phyloP scores from a whole-genome alignment of 768 basidiomycete genomes.

The Glaciozyma antarctica region DNA sequence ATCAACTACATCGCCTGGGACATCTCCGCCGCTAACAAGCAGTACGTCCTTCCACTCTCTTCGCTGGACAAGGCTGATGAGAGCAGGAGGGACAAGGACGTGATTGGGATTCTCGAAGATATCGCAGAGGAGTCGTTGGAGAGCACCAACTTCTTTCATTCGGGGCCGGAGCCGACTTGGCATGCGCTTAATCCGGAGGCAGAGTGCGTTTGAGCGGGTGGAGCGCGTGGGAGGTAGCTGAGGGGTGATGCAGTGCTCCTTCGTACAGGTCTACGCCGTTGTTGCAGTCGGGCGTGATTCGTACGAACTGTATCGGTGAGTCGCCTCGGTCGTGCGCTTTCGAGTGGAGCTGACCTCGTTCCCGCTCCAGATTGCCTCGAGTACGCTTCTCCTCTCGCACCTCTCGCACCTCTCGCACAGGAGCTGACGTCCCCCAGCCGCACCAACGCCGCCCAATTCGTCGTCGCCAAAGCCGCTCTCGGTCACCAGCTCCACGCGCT shows the following conservation, averaged over 20 bases:
- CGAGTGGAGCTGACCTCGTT: background rate
- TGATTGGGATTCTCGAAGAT: constrained; percentile 88
- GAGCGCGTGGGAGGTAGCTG: background rate
- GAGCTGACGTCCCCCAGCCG: constrained; percentile 40
- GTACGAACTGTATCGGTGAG: constrained; percentile 73
- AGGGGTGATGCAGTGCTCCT: background rate
- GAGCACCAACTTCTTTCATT: constrained; percentile 89
- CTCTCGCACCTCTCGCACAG: background rate
- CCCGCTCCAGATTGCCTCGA: constrained; percentile 56
- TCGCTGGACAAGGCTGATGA: background rate
- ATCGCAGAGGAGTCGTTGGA: constrained; percentile 87
- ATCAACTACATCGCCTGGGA: constrained; percentile 94
- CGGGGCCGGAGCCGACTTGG: constrained; percentile 73
- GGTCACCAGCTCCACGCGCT: constrained; percentile 93
- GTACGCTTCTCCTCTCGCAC: constrained; percentile 15
- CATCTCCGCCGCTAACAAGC: constrained; percentile 88
- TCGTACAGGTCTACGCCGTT: constrained; percentile 41
- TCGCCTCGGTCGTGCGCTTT: background rate
- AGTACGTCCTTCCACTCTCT: constrained; percentile 47
- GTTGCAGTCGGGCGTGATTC: constrained; percentile 82
- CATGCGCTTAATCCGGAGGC: constrained; percentile 41
- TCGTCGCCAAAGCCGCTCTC: constrained; percentile 86
- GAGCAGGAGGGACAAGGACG: constrained; percentile 52
- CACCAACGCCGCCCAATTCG: constrained; percentile 93
- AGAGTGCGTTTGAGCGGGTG: background rate